Evolutionary conservation across 495 filamentous ascomycete genomes (phyloP).

Genomic region (Poronia punctata): DNA sequence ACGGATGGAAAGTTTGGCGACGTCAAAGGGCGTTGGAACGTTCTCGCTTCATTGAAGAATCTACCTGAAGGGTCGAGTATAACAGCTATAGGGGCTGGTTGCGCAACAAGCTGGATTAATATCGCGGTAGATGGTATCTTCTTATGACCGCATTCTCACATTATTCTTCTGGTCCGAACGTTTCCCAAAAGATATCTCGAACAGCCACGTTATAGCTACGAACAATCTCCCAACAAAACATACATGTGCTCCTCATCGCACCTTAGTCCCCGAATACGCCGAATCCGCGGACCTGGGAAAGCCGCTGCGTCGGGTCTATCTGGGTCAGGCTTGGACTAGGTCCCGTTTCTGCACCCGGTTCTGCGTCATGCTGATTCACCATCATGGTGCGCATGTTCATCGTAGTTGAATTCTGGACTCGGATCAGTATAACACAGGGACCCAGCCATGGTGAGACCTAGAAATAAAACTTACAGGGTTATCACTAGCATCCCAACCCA

Average conservation of each 20-base stretch:
- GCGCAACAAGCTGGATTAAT: conserved; percentile 80
- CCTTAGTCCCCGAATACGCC: conserved; percentile 47
- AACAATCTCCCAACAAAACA: neutral
- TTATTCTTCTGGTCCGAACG: neutral
- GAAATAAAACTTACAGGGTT: conserved; percentile 34
- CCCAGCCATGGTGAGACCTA: neutral
- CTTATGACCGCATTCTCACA: conserved; percentile 9
- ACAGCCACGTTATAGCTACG: too few species aligned
- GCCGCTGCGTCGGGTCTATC: conserved; percentile 59
- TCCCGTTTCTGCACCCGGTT: conserved; percentile 15
- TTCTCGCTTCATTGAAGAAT: conserved; percentile 46
- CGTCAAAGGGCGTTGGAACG: conserved; percentile 57
- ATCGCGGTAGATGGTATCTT: conserved; percentile 25
- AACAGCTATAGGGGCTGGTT: conserved; percentile 65
- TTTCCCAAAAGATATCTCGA: too few species aligned
- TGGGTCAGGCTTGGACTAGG: conserved; percentile 25
- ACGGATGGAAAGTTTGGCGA: conserved; percentile 51
- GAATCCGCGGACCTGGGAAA: conserved; percentile 49
- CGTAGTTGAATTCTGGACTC: conserved; percentile 25
- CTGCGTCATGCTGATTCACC: conserved; percentile 17
- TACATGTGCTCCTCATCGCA: neutral
- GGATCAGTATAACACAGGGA: conserved; percentile 15
- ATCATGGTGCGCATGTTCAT: conserved; percentile 28
- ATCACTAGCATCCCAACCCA: conserved; percentile 75
- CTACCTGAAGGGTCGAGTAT: conserved; percentile 40